These are phyloP conservation scores for Hemileccinum impolitum DNA, from an alignment of 768 basidiomycete genomes.

Conservation along the genomic window DNA sequence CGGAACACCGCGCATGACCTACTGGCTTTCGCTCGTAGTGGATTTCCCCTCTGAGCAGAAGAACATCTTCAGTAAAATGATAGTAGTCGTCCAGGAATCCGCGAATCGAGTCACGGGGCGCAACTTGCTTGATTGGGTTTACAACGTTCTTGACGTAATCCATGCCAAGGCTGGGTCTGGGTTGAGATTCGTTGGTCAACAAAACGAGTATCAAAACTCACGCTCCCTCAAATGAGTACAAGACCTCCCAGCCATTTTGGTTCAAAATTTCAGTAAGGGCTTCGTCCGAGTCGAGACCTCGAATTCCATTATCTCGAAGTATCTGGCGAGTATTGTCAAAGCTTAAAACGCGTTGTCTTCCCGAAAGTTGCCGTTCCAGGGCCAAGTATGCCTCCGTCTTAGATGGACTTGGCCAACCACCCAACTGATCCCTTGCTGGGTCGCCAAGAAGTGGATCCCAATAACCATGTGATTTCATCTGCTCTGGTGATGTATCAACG, in stretches of 20 bases:
- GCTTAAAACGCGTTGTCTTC: constrained; percentile 17
- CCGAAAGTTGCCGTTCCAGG: constrained; percentile 18
- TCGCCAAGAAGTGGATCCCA: constrained; percentile 22
- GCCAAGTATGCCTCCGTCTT: constrained; percentile 18
- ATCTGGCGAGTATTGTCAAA: constrained; percentile 23
- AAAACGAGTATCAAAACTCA: constrained; percentile 21
- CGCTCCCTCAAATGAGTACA: constrained; percentile 40
- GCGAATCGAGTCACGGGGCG: constrained; percentile 33
- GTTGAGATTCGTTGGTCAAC: constrained; percentile 7
- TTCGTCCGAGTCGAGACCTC: constrained; percentile 24
- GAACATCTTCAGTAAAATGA: constrained; percentile 33
- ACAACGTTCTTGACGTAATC: constrained; percentile 43
- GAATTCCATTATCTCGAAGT: constrained; percentile 14
- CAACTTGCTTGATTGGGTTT: constrained; percentile 35
- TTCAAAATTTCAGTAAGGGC: constrained; percentile 28
- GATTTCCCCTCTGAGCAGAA: constrained; percentile 40
- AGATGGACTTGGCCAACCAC: constrained; percentile 22
- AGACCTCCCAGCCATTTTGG: constrained; percentile 34
- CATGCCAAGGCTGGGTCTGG: constrained; percentile 38
- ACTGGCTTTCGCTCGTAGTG: constrained; percentile 41
- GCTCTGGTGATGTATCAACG: constrained; percentile 35
- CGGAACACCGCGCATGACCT: constrained; percentile 1
- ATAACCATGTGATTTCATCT: constrained; percentile 31
- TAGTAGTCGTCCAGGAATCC: constrained; percentile 41
- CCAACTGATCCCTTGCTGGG: constrained; percentile 10